phyloP scores from a whole-genome alignment of 2,329 filamentous ascomycete species.

The Ophiostoma sp. region DNA sequence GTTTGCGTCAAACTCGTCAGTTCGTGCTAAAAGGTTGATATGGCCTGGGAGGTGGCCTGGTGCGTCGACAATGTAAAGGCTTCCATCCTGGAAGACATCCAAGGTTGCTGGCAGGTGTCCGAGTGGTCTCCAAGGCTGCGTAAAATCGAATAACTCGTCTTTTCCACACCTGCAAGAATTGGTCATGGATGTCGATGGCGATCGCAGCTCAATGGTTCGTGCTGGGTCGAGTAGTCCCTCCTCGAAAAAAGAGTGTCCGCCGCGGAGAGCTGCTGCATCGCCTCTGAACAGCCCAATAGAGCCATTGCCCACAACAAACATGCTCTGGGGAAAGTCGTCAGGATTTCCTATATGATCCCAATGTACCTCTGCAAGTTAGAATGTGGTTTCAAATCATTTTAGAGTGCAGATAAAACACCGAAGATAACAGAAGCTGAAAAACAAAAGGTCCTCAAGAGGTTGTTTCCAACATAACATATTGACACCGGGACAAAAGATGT shows the following conservation, averaged over 20 bases:
- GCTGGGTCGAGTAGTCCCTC: not conserved
- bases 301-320: not conserved
- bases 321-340: not conserved
- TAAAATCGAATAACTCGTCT: not conserved
- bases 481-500: not conserved
- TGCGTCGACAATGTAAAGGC: not conserved
- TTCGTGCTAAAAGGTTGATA: not conserved
- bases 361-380: not conserved
- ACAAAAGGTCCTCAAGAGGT: no score
- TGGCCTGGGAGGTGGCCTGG: not conserved
- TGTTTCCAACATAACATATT: no score
- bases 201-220: not conserved
- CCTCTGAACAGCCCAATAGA: not conserved
- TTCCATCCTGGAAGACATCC: conserved; percentile 1
- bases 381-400: not conserved
- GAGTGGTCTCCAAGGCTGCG: not conserved
- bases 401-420: no score
- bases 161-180: not conserved
- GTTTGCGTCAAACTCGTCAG: not conserved
- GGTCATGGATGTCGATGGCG: not conserved
- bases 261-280: not conserved
- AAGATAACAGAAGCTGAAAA: no score
- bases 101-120: not conserved
- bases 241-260: conserved; percentile 4
- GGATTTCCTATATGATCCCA: conserved; percentile 5